Base-by-base conservation (phyloP, 2,329 filamentous ascomycete species). In the Hymenoscyphus infarciens region DNA sequence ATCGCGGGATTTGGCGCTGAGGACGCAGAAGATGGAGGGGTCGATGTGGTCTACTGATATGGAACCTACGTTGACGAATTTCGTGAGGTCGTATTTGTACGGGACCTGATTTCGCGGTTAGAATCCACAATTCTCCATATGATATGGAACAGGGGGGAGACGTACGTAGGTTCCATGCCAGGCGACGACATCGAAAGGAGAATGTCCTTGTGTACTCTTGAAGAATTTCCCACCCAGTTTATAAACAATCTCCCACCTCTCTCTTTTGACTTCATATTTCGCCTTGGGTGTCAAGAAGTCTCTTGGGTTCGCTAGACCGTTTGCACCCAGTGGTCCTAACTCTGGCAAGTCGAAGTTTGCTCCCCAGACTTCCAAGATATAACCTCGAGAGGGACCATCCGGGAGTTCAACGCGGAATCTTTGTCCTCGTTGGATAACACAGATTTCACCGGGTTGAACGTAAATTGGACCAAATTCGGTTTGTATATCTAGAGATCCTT, bases 1-100 rank as follows among this genome's bases (percentile, higher is more conserved):
- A 55, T 80, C 77, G 22, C 77, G 77, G 29, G 83, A 85, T 61
- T 78, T 82, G 3, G 85, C 84, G 0, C 87, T 88, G 2, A 89
- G 77, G 2, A 90, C 86, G 10, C 83, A 86, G 75, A 83, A 89
- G 68, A 89, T 85, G 8, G 82, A 84, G 0, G 87, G 87, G 67
- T 90, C 87, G 7, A 84, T 84, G 64, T 90, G 87, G 70, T 90
- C 87, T 66, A 81, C 82, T 6, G 81, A 83, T 61, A 85, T 81
- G 62, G 79, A 82, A 39, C 83, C 86, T 71, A 84, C 74, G 76
- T 82, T 81, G 80, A 89, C 72, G 77, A 88, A 76, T 62, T 82
- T 83, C 8, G 79, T 81, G 4, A 92, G 80, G 69, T 92, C 89
- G 77, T 92, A 92, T 77, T 92, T 93, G 82, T 85, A 91, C 0